Conservation (phyloP, 192 early-diverging fungal species). For the Thamnidium elegans region DNA sequence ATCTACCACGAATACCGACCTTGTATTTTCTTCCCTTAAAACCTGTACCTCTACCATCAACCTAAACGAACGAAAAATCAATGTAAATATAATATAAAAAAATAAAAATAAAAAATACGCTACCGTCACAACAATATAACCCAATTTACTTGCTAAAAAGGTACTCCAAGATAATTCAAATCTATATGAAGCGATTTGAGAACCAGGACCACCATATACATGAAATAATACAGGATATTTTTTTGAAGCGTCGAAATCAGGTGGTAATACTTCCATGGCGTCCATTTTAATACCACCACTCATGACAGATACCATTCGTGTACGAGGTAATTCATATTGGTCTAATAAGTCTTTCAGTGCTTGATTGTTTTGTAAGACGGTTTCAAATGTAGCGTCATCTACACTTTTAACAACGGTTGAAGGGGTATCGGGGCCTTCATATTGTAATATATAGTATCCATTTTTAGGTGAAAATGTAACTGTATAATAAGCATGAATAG, state of each 20-base stretch:
- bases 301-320: constrained; percentile 33
- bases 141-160: constrained; percentile 60
- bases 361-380: constrained; percentile 57
- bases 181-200: constrained; percentile 70
- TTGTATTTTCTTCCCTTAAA: constrained; percentile 81
- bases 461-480: constrained; percentile 71
- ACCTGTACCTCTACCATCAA: constrained; percentile 91
- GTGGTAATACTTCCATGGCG: constrained; percentile 76
- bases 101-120: neutral
- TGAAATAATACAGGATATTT: constrained; percentile 87
- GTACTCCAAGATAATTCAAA: constrained; percentile 73
- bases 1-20: constrained; percentile 64
- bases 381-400: constrained; percentile 49
- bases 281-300: constrained; percentile 51
- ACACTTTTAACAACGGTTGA: constrained; percentile 66
- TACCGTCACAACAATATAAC: constrained; percentile 66
- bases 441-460: constrained; percentile 73
- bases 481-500: constrained; percentile 59
- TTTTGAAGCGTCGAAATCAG: constrained; percentile 66
- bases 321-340: constrained; percentile 58
- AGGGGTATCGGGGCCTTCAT: constrained; percentile 82
- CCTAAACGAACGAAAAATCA: constrained; percentile 2
- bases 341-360: constrained; percentile 43
- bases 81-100: constrained; percentile 14
- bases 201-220: constrained; percentile 89